Conservation (phyloP, 192 early-diverging fungal species). For the Backusella australiensis region DNA sequence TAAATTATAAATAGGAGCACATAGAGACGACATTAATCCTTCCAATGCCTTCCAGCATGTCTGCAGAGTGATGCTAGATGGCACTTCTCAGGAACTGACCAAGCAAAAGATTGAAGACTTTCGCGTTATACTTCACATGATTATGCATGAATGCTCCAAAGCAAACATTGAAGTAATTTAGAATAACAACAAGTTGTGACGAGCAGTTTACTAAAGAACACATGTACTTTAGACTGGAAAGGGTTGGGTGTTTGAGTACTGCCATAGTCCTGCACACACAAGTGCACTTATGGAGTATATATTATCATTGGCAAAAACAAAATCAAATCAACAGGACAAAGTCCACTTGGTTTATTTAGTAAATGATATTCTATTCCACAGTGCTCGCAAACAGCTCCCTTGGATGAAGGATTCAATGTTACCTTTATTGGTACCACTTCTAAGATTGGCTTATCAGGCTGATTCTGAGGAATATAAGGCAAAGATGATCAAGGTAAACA, state of each 20-base stretch:
- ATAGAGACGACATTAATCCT: background rate
- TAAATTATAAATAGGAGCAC: slow-evolving; percentile 6
- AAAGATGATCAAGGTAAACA: slow-evolving; percentile 48
- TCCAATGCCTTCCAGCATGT: slow-evolving; percentile 2
- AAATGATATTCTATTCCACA: slow-evolving; percentile 52
- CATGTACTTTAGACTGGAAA: slow-evolving; percentile 42
- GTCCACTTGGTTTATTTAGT: slow-evolving; percentile 50
- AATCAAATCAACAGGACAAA: slow-evolving; percentile 41
- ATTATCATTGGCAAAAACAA: slow-evolving; percentile 39
- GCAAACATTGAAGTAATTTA: slow-evolving; percentile 51
- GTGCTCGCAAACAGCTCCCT: slow-evolving; percentile 38
- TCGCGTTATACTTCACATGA: slow-evolving; percentile 36
- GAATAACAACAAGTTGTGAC: background rate
- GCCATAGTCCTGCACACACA: slow-evolving; percentile 38
- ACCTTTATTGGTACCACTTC: slow-evolving; percentile 40
- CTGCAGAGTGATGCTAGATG: slow-evolving; percentile 8
- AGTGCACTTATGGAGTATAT: slow-evolving; percentile 37
- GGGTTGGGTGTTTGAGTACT: slow-evolving; percentile 48
- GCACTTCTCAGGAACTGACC: slow-evolving; percentile 11
- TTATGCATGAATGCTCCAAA: slow-evolving; percentile 54
- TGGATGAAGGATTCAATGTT: slow-evolving; percentile 50
- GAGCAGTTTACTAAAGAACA: background rate
- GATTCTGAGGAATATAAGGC: slow-evolving; percentile 38
- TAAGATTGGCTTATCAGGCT: slow-evolving; percentile 47
- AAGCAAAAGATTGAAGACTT: slow-evolving; percentile 25